Percentiles rank a stretch among this genome's conserved stretches.
Evolutionary conservation across 257 asterid genomes (phyloP).

Genomic region (Buddleja alternifolia): DNA sequence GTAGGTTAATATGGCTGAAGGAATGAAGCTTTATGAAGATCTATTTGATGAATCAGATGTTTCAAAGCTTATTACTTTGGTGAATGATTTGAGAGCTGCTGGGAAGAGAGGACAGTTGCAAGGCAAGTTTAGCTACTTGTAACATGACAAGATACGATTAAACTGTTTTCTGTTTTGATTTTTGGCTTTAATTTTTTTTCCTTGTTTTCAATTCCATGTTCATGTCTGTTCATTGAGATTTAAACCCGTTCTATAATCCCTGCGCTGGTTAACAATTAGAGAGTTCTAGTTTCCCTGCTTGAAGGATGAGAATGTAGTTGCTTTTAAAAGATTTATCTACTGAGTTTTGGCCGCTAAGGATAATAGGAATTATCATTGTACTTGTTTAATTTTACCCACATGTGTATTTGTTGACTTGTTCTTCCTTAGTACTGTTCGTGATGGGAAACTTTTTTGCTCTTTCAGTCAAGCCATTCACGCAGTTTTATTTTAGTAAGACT

Average conservation of each 20-base stretch:
- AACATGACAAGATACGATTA: slow-evolving; percentile 13
- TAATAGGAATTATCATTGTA: neutral
- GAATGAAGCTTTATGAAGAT: slow-evolving; percentile 77
- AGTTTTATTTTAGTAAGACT: neutral
- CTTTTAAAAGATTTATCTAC: neutral
- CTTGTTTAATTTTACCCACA: neutral
- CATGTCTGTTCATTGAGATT: slow-evolving; percentile 4
- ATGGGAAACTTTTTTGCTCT: neutral
- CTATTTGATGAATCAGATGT: slow-evolving; percentile 60
- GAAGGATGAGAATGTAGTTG: neutral
- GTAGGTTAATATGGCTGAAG: slow-evolving; percentile 81
- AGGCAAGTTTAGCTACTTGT: slow-evolving; percentile 56
- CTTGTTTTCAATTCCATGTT: neutral
- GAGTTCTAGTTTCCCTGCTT: slow-evolving; percentile 7
- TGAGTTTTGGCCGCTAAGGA: slow-evolving; percentile 9
- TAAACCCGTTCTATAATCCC: neutral
- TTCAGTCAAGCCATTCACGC: neutral
- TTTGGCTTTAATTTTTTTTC: neutral
- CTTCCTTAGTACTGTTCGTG: slow-evolving; percentile 4
- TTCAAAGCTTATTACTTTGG: slow-evolving; percentile 59
- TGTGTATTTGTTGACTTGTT: slow-evolving; percentile 1
- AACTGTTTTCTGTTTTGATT: slow-evolving; percentile 14
- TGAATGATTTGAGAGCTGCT: slow-evolving; percentile 79
- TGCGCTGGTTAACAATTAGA: neutral
- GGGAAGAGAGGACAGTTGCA: slow-evolving; percentile 82